phyloP scores from a whole-genome alignment of 2,329 filamentous ascomycete species.

The Phialophora chinensis region DNA sequence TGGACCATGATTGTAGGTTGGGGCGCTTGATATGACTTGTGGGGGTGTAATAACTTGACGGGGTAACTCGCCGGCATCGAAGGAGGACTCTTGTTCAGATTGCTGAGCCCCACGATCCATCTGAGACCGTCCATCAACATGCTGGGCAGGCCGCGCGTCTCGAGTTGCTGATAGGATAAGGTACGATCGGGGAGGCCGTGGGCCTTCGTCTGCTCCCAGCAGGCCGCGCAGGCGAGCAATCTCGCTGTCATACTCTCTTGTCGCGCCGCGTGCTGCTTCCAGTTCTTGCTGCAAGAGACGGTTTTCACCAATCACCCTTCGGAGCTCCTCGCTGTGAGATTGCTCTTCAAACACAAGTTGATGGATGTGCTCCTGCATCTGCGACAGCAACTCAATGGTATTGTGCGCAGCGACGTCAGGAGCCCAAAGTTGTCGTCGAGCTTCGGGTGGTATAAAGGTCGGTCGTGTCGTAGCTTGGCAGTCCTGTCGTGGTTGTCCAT shows the following conservation, averaged over 20 bases:
- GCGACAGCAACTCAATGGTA: background rate
- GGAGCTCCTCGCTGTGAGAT: background rate
- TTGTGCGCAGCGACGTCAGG: background rate
- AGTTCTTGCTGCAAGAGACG: background rate
- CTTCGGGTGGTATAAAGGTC: no score
- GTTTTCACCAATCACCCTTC: background rate
- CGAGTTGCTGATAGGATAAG: no score
- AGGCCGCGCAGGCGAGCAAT: background rate
- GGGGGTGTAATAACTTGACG: background rate
- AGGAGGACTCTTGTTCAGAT: no score
- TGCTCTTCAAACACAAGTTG: background rate
- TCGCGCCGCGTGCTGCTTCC: background rate
- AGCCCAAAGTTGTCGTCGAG: background rate
- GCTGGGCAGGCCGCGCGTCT: no score
- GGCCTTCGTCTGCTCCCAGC: no score
- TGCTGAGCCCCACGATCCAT: no score
- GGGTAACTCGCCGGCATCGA: background rate
- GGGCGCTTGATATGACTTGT: background rate
- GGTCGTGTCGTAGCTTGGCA: no score
- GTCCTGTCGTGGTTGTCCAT: no score
- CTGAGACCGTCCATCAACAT: no score
- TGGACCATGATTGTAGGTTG: background rate
- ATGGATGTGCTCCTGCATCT: background rate
- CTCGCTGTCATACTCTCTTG: background rate
- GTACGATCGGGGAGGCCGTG: no score